phyloP scores from a whole-genome alignment of 352 stramenopile species.

The Salisapilia sapeloensis region DNA sequence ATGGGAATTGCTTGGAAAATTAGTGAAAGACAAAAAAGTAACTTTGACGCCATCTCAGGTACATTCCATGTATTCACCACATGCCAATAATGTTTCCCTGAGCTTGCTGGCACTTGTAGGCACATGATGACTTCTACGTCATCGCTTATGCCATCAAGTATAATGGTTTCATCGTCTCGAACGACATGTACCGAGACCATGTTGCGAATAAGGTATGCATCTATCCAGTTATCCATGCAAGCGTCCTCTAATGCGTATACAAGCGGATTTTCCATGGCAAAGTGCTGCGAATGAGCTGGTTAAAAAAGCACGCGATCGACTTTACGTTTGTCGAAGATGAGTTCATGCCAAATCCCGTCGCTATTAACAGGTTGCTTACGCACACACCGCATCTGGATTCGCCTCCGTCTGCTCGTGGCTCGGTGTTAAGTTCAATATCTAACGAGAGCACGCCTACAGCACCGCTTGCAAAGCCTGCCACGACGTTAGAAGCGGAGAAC shows the following conservation, averaged over 20 bases:
- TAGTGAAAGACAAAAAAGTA: constrained; percentile 49
- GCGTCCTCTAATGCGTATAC: background rate
- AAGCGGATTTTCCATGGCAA: constrained; percentile 54
- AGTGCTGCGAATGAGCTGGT: constrained; percentile 34
- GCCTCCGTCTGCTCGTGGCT: too few relatives aligned
- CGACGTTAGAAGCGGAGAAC: constrained; percentile 10
- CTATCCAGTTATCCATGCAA: background rate
- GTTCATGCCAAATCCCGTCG: constrained; percentile 79
- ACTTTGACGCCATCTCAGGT: constrained; percentile 64
- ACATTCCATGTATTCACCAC: background rate
- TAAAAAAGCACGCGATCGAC: constrained; percentile 56
- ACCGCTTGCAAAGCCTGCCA: constrained; percentile 6
- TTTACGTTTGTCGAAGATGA: constrained; percentile 83
- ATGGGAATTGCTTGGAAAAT: constrained; percentile 16
- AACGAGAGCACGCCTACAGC: background rate
- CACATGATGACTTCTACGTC: constrained; percentile 84
- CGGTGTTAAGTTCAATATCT: background rate
- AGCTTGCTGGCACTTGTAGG: constrained; percentile 8
- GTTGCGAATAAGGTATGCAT: constrained; percentile 43
- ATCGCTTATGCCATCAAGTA: constrained; percentile 84
- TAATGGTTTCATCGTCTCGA: constrained; percentile 79
- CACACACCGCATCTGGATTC: constrained; percentile 10
- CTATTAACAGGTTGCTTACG: constrained; percentile 47
- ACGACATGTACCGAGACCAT: constrained; percentile 87
- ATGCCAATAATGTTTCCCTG: background rate